Base-by-base conservation (phyloP, 2,329 filamentous ascomycete genomes). In the Orbilia brochopaga region DNA sequence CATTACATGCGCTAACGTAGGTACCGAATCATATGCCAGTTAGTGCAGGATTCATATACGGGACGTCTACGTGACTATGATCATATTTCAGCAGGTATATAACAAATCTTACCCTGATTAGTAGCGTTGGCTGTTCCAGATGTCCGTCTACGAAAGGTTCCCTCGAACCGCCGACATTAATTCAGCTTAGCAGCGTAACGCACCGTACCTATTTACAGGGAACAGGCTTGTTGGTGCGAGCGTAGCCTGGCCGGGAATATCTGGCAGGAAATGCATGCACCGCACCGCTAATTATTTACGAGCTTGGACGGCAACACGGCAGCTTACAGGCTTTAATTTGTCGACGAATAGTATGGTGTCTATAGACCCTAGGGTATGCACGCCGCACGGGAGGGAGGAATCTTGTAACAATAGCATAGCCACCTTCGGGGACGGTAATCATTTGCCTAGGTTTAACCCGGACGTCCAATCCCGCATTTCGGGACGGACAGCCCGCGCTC, bases 121-220 rank as follows among this genome's bases (percentile, higher is more conserved):
- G 37, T 42, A 13, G n/a, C 37, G 5, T 42, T 3, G 13, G 11
- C 4, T 42, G 11, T 42, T 42, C 11, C 37, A 13, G n/a, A 42
- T 42, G 37, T 42, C 37, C 37, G 37, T 42, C 37, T 42, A 42
- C 37, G 37, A 42, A 42, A 42, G 37, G 37, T 15, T 42, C n/a
- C 37, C 37, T 13, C 5, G 11, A 17, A 13, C 11, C n/a, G 37
- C 4, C 11, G 37, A 3, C 15, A 4, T 42, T 15, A 17, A 15
- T 13, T 17, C 2, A 42, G 5, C 37, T 17, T 15, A 13, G 37
- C 37, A n/a, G n/a, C 8, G 27, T 32, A 32, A 8, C n/a, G n/a
- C n/a, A n/a, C n/a, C n/a, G n/a, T n/a, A n/a, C n/a, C n/a, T 32
- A 8, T 32, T 32, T 32, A 32, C 27, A 32, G 8, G 27, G 27